Conservation (phyloP, 139 green algal species). For the Asterochloris sp. region DNA sequence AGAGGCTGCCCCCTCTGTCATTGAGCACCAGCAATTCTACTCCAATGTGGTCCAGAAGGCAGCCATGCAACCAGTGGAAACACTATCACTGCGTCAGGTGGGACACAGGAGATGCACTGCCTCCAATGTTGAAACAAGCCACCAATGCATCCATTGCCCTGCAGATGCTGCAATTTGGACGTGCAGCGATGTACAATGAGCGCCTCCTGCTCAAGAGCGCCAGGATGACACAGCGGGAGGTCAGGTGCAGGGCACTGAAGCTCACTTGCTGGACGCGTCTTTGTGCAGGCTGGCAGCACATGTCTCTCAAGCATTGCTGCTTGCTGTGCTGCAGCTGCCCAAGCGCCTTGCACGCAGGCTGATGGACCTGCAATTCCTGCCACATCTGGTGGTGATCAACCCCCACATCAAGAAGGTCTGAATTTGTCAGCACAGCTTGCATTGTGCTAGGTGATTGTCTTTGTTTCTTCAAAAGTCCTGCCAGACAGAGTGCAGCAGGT, state of each 20-base stretch:
- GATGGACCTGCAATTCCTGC: conserved; percentile 87
- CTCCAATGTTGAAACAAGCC: too few species aligned
- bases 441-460: background rate
- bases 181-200: conserved; percentile 33
- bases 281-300: too few species aligned
- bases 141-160: background rate
- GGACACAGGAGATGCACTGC: background rate
- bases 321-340: conserved; percentile 61
- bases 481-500: too few species aligned
- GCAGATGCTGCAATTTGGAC: conserved; percentile 71
- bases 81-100: conserved; percentile 47
- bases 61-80: conserved; percentile 44
- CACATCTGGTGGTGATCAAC: conserved; percentile 89
- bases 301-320: background rate
- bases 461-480: too few species aligned
- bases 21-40: too few species aligned
- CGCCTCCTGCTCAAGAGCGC: conserved; percentile 51
- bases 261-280: background rate
- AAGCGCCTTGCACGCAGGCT: conserved; percentile 77
- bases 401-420: conserved; percentile 79
- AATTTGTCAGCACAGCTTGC: background rate
- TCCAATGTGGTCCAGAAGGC: conserved; percentile 36
- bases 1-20: too few species aligned
- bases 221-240: conserved; percentile 57
- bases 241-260: conserved; percentile 1